phyloP scores from a whole-genome alignment of 108 stramenopile genomes.

The Conticribra guillardii region DNA sequence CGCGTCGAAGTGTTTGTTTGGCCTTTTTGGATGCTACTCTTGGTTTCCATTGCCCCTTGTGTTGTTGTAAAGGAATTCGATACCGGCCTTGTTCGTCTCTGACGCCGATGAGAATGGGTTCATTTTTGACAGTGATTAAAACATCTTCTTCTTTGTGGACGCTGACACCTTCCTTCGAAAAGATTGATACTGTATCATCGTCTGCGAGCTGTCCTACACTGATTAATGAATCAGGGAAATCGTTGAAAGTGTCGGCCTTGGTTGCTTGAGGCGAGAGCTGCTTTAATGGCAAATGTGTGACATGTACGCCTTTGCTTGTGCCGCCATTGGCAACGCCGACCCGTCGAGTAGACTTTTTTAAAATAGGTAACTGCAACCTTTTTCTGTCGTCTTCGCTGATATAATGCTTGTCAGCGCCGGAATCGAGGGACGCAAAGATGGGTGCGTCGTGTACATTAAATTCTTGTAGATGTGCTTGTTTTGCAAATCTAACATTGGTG shows the following conservation, averaged over 20 bases:
- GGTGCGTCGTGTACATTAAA: not conserved
- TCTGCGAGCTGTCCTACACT: not conserved
- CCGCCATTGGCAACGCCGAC: conserved; percentile 3
- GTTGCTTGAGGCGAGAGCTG: not conserved
- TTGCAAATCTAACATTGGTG: not conserved
- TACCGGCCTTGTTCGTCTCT: not conserved
- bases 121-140: not conserved
- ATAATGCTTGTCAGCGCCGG: conserved; percentile 5
- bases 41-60: too few relatives aligned
- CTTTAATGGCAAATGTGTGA: not conserved
- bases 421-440: not conserved
- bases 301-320: not conserved
- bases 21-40: not conserved
- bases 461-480: not conserved
- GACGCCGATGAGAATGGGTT: too few relatives aligned
- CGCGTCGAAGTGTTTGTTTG: not conserved
- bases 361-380: not conserved
- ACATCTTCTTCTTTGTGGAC: conserved; percentile 2
- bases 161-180: not conserved
- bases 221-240: too few relatives aligned
- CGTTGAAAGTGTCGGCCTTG: not conserved
- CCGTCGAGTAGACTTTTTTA: not conserved
- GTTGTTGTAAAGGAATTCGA: too few relatives aligned
- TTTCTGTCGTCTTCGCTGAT: not conserved
- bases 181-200: not conserved